A percentile compares a stretch with the other conserved stretches of the same genome.
phyloP scores from a whole-genome alignment of 345 rosid genomes.

The Brassica cretica region DNA sequence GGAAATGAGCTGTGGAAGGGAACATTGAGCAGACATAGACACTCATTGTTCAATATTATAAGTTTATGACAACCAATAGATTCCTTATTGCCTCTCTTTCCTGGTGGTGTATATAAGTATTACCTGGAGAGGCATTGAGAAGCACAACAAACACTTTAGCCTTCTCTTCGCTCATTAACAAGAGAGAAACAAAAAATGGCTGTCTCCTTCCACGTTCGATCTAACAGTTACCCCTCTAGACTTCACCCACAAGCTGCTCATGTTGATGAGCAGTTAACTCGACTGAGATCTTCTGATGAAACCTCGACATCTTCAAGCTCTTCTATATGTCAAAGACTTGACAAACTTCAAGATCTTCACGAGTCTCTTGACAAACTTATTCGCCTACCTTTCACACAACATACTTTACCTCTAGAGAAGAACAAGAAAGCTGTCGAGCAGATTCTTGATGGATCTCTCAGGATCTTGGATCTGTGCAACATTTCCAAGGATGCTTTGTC shows the following conservation, averaged over 20 bases:
- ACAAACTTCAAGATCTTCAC: not conserved
- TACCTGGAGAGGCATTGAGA: not conserved
- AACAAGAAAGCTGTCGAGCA: not conserved
- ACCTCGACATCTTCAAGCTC: not conserved
- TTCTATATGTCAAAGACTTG: not conserved
- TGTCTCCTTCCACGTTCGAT: not conserved
- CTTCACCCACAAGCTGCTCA: not conserved
- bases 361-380: not conserved
- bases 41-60: not conserved
- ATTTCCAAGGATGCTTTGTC: not conserved
- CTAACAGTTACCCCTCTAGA: not conserved
- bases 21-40: conserved; percentile 3
- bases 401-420: not conserved
- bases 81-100: not conserved
- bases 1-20: conserved; percentile 4
- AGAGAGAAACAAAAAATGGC: not conserved
- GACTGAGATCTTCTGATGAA: not conserved
- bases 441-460: not conserved
- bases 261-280: not conserved
- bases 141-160: not conserved
- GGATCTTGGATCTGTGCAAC: not conserved
- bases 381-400: not conserved
- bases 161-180: not conserved
- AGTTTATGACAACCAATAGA: not conserved
- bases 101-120: not conserved